These are phyloP conservation scores for Suillus bovinus DNA, from an alignment of 768 basidiomycete species.

Conservation along the genomic window DNA sequence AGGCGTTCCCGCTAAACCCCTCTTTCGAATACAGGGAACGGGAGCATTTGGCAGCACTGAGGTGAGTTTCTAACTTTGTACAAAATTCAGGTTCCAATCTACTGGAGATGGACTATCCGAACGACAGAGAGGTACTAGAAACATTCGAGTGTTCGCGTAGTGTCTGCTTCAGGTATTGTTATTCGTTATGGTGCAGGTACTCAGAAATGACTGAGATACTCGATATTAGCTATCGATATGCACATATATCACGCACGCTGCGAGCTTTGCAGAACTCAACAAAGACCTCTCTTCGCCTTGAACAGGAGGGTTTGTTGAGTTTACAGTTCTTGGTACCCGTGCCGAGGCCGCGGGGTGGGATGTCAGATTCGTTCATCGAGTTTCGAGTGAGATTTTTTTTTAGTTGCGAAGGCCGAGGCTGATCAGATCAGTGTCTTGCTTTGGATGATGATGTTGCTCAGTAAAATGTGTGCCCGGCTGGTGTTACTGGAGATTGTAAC, in stretches of 20 bases:
- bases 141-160: constrained; percentile 76
- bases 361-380: constrained; percentile 75
- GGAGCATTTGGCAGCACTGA: constrained; percentile 88
- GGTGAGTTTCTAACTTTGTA: constrained; percentile 39
- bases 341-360: constrained; percentile 39
- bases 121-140: constrained; percentile 88
- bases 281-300: constrained; percentile 88
- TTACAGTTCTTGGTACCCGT: constrained; percentile 87
- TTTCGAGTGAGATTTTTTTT: constrained; percentile 62
- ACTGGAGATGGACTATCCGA: constrained; percentile 90
- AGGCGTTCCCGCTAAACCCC: constrained; percentile 44
- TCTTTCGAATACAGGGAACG: constrained; percentile 77
- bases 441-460: constrained; percentile 31
- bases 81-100: background rate
- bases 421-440: constrained; percentile 29
- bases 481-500: background rate
- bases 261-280: constrained; percentile 80
- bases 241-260: constrained; percentile 70
- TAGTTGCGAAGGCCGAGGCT: constrained; percentile 7
- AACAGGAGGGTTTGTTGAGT: constrained; percentile 78
- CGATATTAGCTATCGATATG: constrained; percentile 70
- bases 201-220: background rate
- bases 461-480: background rate
- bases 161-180: constrained; percentile 67
- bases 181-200: background rate